Percentiles rank a stretch among this genome's conserved stretches.
These are phyloP conservation scores for Fusarium veterinarium DNA, from an alignment of 2,329 filamentous ascomycete species.

Conservation along the genomic window DNA sequence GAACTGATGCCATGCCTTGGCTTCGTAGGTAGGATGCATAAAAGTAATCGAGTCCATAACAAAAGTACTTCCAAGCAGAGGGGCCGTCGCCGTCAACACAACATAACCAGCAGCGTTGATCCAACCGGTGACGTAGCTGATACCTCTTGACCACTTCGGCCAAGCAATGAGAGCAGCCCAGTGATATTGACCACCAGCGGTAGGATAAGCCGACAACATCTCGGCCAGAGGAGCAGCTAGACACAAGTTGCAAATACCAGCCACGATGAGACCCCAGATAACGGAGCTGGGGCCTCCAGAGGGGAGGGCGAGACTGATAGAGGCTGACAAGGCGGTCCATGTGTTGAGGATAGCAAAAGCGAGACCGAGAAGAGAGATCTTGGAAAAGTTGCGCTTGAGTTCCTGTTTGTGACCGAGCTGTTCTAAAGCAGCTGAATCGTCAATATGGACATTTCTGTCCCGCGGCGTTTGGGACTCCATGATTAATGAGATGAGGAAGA, in stretches of 20 bases:
- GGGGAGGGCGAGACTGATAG: slow-evolving; percentile 65
- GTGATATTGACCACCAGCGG: slow-evolving; percentile 74
- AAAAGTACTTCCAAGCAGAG: slow-evolving; percentile 74
- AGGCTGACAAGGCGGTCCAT: slow-evolving; percentile 62
- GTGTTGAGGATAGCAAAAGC: slow-evolving; percentile 63
- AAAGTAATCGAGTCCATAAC: slow-evolving; percentile 73
- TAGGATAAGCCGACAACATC: slow-evolving; percentile 73
- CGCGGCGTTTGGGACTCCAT: slow-evolving; percentile 39
- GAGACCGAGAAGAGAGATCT: slow-evolving; percentile 60
- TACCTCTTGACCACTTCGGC: slow-evolving; percentile 67
- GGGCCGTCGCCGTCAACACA: slow-evolving; percentile 74
- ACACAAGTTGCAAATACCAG: slow-evolving; percentile 76
- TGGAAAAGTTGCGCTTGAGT: slow-evolving; percentile 62
- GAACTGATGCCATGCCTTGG: slow-evolving; percentile 77
- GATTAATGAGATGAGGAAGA: not conserved
- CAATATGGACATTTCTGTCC: slow-evolving; percentile 34
- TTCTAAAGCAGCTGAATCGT: slow-evolving; percentile 55
- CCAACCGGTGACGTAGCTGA: slow-evolving; percentile 80
- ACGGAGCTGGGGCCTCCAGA: slow-evolving; percentile 78
- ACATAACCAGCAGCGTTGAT: slow-evolving; percentile 80
- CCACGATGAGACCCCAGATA: slow-evolving; percentile 75
- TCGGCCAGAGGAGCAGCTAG: slow-evolving; percentile 77
- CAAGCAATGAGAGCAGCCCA: slow-evolving; percentile 76
- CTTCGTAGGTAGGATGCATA: slow-evolving; percentile 66
- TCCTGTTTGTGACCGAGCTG: slow-evolving; percentile 62